These are phyloP conservation scores for Amphibolis antarctica DNA, from an alignment of 106 monocot genomes.

Conservation along the genomic window DNA sequence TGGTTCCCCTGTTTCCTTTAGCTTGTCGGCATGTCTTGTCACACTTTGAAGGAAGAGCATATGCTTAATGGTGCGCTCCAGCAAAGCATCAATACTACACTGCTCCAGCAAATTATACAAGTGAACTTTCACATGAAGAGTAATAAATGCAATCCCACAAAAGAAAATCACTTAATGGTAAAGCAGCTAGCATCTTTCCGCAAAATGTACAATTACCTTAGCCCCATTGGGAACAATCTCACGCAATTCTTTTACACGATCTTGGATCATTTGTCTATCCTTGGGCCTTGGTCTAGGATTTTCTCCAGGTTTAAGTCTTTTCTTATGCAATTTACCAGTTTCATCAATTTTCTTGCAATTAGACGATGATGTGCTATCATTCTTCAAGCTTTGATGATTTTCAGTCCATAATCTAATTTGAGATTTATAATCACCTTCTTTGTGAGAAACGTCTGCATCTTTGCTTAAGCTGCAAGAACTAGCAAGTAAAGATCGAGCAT, in stretches of 20 bases:
- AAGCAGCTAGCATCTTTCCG: not conserved
- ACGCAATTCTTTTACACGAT: conserved; percentile 82
- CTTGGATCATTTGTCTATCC: conserved; percentile 89
- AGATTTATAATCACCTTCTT: conserved; percentile 33
- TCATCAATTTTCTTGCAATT: conserved; percentile 40
- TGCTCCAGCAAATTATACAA: conserved; percentile 14
- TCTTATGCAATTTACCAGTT: conserved; percentile 19
- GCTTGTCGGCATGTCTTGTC: conserved; percentile 70
- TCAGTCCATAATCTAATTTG: conserved; percentile 67
- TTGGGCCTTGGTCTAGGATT: conserved; percentile 71
- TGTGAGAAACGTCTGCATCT: conserved; percentile 25
- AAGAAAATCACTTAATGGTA: not conserved
- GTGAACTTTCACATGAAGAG: not conserved
- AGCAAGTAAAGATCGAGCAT: conserved; percentile 12
- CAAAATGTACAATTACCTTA: conserved; percentile 38
- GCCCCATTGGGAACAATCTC: conserved; percentile 92
- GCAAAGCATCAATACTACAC: conserved; percentile 83
- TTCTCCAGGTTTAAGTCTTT: conserved; percentile 41
- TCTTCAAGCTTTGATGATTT: conserved; percentile 28
- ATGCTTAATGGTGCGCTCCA: conserved; percentile 88
- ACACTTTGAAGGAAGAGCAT: conserved; percentile 92
- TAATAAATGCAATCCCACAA: not conserved
- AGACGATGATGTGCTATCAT: conserved; percentile 24
- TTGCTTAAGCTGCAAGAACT: conserved; percentile 27
- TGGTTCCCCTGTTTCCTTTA: conserved; percentile 57